Conservation (phyloP, 2,329 filamentous ascomycete genomes). For the Scedosporium boydii region DNA sequence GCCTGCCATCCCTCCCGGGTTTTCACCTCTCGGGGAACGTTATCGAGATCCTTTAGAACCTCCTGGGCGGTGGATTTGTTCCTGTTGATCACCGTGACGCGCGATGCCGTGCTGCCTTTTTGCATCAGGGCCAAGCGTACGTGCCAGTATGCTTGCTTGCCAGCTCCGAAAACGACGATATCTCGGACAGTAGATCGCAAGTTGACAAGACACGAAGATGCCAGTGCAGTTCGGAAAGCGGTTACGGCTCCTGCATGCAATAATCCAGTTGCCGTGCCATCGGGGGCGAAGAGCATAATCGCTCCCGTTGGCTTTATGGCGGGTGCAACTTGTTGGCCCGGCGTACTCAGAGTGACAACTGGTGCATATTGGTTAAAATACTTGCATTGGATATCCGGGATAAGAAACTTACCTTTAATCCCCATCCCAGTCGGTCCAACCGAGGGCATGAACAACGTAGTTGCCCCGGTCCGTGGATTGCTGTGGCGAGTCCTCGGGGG, state of each 20-base stretch:
- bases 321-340: conserved; percentile 18
- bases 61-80: conserved; percentile 37
- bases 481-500: conserved; percentile 41
- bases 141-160: conserved; percentile 92
- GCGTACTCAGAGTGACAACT: conserved; percentile 55
- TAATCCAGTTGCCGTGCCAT: conserved; percentile 55
- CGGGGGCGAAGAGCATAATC: conserved; percentile 56
- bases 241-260: conserved; percentile 67
- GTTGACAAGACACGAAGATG: conserved; percentile 55
- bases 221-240: conserved; percentile 70
- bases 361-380: not conserved
- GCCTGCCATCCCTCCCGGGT: conserved; percentile 51
- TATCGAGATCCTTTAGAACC: conserved; percentile 23
- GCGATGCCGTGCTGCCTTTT: conserved; percentile 59
- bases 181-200: conserved; percentile 63
- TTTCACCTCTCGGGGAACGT: conserved; percentile 37
- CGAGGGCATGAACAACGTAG: conserved; percentile 68
- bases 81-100: conserved; percentile 77
- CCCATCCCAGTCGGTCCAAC: conserved; percentile 53
- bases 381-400: not conserved
- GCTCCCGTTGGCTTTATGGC: conserved; percentile 49
- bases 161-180: conserved; percentile 76
- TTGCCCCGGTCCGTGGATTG: conserved; percentile 38
- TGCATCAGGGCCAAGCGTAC: conserved; percentile 73
- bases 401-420: conserved; percentile 47